Conservation (phyloP, 2,329 filamentous ascomycete species). For the Aspergillus jensenii region DNA sequence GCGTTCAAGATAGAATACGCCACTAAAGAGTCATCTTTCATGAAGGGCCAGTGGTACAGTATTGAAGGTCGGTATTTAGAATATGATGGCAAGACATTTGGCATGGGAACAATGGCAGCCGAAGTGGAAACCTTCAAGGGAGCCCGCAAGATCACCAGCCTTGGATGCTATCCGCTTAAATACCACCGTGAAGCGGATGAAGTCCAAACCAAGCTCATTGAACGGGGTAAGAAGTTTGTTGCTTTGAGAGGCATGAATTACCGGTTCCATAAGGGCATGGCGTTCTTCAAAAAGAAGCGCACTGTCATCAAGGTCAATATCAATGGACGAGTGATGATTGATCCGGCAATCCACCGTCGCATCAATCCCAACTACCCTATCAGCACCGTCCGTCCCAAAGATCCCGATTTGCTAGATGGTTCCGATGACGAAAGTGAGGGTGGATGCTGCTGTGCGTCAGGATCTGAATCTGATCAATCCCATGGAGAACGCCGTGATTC, state of each 20-base stretch:
- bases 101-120: slow-evolving; percentile 68
- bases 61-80: slow-evolving; percentile 77
- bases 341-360: slow-evolving; percentile 75
- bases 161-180: slow-evolving; percentile 73
- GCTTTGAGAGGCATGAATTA: slow-evolving; percentile 80
- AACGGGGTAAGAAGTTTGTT: slow-evolving; percentile 82
- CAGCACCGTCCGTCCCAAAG: slow-evolving; percentile 70
- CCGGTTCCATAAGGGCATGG: slow-evolving; percentile 78
- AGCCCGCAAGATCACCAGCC: slow-evolving; percentile 75
- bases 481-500: slow-evolving; percentile 38
- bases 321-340: slow-evolving; percentile 85
- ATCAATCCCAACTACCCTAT: slow-evolving; percentile 85
- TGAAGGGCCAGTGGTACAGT: slow-evolving; percentile 72
- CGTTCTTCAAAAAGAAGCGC: slow-evolving; percentile 79
- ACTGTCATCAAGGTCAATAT: slow-evolving; percentile 76
- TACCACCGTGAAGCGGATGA: slow-evolving; percentile 73
- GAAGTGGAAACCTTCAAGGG: slow-evolving; percentile 77
- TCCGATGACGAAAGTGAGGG: slow-evolving; percentile 42
- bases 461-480: slow-evolving; percentile 37
- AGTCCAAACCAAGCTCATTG: slow-evolving; percentile 66
- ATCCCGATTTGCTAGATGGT: slow-evolving; percentile 60
- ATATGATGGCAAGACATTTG: slow-evolving; percentile 84
- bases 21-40: slow-evolving; percentile 66
- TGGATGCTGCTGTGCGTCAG: slow-evolving; percentile 39
- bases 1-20: slow-evolving; percentile 80